Percentiles rank a stretch among this genome's conserved stretches.
Evolutionary conservation across 345 rosid genomes (phyloP).

Genomic region (Arabidopsis suecica): DNA sequence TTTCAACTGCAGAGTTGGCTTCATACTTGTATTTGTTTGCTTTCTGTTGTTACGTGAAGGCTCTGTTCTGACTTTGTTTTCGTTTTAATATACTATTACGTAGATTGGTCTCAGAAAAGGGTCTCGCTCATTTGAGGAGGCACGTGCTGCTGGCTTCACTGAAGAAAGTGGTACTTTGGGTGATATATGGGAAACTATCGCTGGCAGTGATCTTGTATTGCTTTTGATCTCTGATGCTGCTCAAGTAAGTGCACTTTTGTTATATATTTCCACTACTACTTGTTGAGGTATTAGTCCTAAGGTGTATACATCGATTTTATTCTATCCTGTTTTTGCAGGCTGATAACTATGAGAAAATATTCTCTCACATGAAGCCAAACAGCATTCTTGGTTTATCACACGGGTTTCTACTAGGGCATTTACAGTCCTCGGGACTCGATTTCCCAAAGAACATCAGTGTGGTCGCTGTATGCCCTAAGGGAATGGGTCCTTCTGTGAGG

Average conservation of each 20-base stretch:
- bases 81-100: background rate
- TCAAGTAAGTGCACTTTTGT: constrained; percentile 55
- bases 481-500: constrained; percentile 92
- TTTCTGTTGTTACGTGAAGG: constrained; percentile 5
- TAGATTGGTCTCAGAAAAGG: constrained; percentile 94
- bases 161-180: constrained; percentile 89
- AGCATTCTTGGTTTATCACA: constrained; percentile 96
- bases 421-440: constrained; percentile 74
- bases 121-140: constrained; percentile 83
- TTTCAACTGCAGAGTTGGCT: constrained; percentile 3
- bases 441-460: constrained; percentile 86
- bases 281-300: background rate
- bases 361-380: constrained; percentile 92
- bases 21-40: background rate
- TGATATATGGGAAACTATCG: constrained; percentile 86
- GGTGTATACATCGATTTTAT: constrained; percentile 8
- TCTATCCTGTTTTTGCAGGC: constrained; percentile 57
- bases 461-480: constrained; percentile 85
- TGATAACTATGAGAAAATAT: constrained; percentile 77
- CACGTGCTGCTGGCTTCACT: constrained; percentile 86
- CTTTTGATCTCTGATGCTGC: constrained; percentile 94
- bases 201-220: constrained; percentile 88
- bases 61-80: constrained; percentile 28
- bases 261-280: background rate
- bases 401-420: constrained; percentile 89